Conservation (phyloP, 805 yeast species). For the Myxozyma udenii region DNA sequence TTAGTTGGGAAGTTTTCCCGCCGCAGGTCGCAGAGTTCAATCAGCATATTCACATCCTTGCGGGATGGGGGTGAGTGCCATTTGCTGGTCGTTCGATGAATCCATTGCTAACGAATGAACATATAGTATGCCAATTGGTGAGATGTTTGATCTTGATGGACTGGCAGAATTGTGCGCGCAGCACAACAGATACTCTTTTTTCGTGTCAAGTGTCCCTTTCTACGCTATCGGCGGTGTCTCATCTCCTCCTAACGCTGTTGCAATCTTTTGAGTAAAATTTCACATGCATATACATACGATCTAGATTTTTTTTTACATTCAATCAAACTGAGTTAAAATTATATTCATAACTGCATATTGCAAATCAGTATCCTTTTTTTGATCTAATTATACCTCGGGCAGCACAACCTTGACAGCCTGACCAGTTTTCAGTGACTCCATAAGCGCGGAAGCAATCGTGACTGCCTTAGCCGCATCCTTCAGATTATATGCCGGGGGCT, state of each 20-base stretch:
- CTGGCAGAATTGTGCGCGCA: constrained; percentile 32
- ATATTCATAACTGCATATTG: too few relatives aligned
- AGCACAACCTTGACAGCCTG: too few relatives aligned
- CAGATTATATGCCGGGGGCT: constrained; percentile 14
- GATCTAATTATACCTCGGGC: too few relatives aligned
- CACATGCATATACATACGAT: background rate
- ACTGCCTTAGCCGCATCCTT: constrained; percentile 31
- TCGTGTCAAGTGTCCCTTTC: constrained; percentile 36
- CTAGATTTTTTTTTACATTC: background rate
- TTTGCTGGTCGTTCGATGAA: background rate
- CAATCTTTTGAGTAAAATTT: constrained; percentile 33
- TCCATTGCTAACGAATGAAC: background rate
- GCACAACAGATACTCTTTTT: constrained; percentile 33
- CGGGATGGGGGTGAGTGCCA: constrained; percentile 36
- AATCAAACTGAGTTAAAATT: too few relatives aligned
- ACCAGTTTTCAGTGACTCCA: constrained; percentile 16
- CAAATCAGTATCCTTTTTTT: too few relatives aligned
- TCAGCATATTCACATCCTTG: constrained; percentile 33
- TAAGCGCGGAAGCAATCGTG: constrained; percentile 22
- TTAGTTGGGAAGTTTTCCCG: constrained; percentile 33
- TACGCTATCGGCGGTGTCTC: constrained; percentile 38
- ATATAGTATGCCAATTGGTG: constrained; percentile 34
- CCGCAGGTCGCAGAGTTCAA: background rate
- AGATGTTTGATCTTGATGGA: constrained; percentile 36
- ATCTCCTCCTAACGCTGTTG: constrained; percentile 46